Evolutionary conservation across 345 rosid species (phyloP).

Genomic region (Citrus medica): DNA sequence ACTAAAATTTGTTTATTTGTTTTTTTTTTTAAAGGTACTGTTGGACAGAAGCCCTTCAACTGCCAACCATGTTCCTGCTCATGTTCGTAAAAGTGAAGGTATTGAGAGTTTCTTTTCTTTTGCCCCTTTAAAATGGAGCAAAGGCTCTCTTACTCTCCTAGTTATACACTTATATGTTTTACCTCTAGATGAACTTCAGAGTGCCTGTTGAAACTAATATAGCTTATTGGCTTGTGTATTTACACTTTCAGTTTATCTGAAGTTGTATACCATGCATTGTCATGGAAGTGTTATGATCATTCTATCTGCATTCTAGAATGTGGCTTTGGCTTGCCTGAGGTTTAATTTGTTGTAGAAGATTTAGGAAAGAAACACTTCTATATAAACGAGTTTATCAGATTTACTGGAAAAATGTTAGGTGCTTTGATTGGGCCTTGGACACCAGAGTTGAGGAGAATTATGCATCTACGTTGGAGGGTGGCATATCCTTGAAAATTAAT

Average conservation of each 20-base stretch:
- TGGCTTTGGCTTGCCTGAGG: not conserved
- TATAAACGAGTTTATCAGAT: not conserved
- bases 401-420: not conserved
- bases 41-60: constrained; percentile 34
- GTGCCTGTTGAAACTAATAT: not conserved
- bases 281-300: not conserved
- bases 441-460: too few species aligned
- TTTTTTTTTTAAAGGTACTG: constrained; percentile 25
- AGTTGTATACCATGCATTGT: not conserved
- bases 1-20: not conserved
- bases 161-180: not conserved
- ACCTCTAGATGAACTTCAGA: not conserved
- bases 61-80: constrained; percentile 30
- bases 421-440: not conserved
- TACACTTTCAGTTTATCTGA: not conserved
- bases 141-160: not conserved
- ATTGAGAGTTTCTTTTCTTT: not conserved
- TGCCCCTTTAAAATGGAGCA: not conserved
- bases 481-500: not conserved
- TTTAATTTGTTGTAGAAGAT: not conserved
- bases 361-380: not conserved
- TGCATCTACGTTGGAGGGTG: not conserved
- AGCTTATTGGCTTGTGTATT: not conserved
- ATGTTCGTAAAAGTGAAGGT: constrained; percentile 48
- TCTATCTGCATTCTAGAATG: not conserved